Evolutionary conservation across 2,329 filamentous ascomycete genomes (phyloP).

Genomic region (Colletotrichum tamarilloi): DNA sequence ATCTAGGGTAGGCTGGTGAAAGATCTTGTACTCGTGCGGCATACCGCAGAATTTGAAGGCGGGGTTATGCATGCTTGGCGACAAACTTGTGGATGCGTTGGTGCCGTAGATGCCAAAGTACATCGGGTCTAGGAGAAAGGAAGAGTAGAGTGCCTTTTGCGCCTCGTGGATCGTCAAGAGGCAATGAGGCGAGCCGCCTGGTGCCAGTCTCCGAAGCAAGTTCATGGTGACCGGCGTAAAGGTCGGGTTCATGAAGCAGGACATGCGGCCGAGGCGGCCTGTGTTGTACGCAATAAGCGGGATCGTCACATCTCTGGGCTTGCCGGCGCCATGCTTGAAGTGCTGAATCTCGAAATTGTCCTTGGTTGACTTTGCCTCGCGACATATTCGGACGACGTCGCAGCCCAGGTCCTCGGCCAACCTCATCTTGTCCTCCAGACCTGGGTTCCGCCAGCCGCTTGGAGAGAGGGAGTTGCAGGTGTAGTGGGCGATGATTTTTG

Average conservation of each 20-base stretch:
- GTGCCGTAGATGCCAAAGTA: constrained; percentile 79
- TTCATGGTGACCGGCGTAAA: constrained; percentile 68
- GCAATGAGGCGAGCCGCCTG: constrained; percentile 26
- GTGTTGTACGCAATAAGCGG: constrained; percentile 74
- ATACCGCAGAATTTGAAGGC: constrained; percentile 76
- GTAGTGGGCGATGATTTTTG: constrained; percentile 71
- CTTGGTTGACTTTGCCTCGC: constrained; percentile 63
- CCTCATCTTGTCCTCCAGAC: constrained; percentile 67
- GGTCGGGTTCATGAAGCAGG: constrained; percentile 73
- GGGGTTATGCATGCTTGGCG: constrained; percentile 81
- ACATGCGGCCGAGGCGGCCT: constrained; percentile 70
- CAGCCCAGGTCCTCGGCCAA: constrained; percentile 68
- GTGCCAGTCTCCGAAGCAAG: constrained; percentile 37
- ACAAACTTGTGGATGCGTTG: constrained; percentile 77
- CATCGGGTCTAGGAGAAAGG: constrained; percentile 75
- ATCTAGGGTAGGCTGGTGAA: constrained; percentile 70
- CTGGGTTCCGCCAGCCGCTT: constrained; percentile 64
- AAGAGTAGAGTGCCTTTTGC: constrained; percentile 73
- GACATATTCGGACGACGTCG: constrained; percentile 70
- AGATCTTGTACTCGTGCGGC: constrained; percentile 72
- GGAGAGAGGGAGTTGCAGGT: constrained; percentile 52
- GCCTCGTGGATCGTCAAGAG: constrained; percentile 70
- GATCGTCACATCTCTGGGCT: constrained; percentile 53
- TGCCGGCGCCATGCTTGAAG: constrained; percentile 61
- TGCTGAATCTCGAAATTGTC: constrained; percentile 72